Conservation (phyloP, 2,329 filamentous ascomycete genomes). For the Sclerotinia sclerotiorum region DNA sequence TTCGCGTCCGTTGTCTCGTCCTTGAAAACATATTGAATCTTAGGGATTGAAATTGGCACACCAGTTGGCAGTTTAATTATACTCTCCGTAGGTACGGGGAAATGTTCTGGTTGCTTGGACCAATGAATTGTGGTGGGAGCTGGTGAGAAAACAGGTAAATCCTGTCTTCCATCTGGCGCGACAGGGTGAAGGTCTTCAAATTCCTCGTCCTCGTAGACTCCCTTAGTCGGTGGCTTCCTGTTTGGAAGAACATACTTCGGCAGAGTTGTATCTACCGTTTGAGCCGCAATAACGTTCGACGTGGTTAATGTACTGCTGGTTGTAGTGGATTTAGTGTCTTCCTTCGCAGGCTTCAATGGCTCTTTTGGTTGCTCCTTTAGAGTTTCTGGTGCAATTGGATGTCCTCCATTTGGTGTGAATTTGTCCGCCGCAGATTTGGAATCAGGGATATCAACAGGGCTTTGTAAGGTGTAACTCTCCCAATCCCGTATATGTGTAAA, state of each 20-base stretch:
- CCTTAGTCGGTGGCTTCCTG: slow-evolving; percentile 30
- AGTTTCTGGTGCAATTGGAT: neutral
- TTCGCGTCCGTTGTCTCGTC: slow-evolving; percentile 61
- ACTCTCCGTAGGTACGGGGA: slow-evolving; percentile 68
- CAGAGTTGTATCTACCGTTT: slow-evolving; percentile 25
- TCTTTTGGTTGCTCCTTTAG: slow-evolving; percentile 8
- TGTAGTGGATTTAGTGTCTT: neutral
- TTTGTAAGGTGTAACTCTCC: slow-evolving; percentile 24
- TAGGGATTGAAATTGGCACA: slow-evolving; percentile 67
- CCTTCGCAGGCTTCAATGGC: slow-evolving; percentile 11
- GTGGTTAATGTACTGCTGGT: neutral
- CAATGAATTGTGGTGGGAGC: slow-evolving; percentile 58
- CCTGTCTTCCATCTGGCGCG: slow-evolving; percentile 37
- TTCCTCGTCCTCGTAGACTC: slow-evolving; percentile 25
- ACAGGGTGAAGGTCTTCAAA: slow-evolving; percentile 33
- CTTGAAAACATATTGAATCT: slow-evolving; percentile 73
- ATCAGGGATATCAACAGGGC: slow-evolving; percentile 19
- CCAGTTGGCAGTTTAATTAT: slow-evolving; percentile 76
- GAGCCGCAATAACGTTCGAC: slow-evolving; percentile 9
- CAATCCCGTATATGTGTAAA: slow-evolving; percentile 28
- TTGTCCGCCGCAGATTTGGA: slow-evolving; percentile 18
- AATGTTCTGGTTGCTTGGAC: slow-evolving; percentile 72
- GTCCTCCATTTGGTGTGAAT: neutral
- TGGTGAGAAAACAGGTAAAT: slow-evolving; percentile 27
- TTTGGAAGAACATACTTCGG: slow-evolving; percentile 36